phyloP scores from a whole-genome alignment of 2,329 filamentous ascomycete species.

The Alternaria sp. region DNA sequence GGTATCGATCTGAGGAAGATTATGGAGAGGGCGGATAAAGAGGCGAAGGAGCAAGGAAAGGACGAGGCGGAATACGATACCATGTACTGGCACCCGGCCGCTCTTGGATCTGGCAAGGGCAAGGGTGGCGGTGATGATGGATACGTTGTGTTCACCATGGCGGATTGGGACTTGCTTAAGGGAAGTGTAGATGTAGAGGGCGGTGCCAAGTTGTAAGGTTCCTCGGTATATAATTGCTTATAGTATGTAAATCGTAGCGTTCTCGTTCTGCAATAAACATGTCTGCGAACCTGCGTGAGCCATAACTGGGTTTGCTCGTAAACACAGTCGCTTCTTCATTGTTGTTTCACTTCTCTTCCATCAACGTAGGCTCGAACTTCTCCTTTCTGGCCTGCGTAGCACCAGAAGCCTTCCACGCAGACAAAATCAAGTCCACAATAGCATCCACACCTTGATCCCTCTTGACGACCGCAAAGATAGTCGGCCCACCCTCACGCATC shows the following conservation, averaged over 20 bases:
- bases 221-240: background rate
- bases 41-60: slow-evolving; percentile 46
- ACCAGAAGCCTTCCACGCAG: slow-evolving; percentile 90
- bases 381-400: slow-evolving; percentile 58
- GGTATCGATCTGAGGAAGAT: slow-evolving; percentile 65
- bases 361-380: slow-evolving; percentile 42
- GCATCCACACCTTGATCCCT: slow-evolving; percentile 82
- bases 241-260: slow-evolving; percentile 2
- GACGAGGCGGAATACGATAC: slow-evolving; percentile 49
- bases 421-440: slow-evolving; percentile 86
- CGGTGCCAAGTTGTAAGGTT: slow-evolving; percentile 23
- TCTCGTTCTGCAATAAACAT: background rate
- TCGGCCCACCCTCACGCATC: slow-evolving; percentile 94
- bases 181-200: slow-evolving; percentile 31
- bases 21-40: slow-evolving; percentile 47
- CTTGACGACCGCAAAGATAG: slow-evolving; percentile 98
- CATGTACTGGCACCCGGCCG: slow-evolving; percentile 58
- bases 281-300: background rate
- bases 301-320: background rate
- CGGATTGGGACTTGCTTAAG: slow-evolving; percentile 64
- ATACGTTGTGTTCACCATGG: slow-evolving; percentile 65
- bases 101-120: slow-evolving; percentile 41
- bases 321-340: background rate
- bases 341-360: slow-evolving; percentile 32
- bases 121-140: slow-evolving; percentile 47